A percentile compares a stretch with the other conserved stretches of the same genome.
These are phyloP conservation scores for Ceratobasidium sp. DNA, from an alignment of 1,284 basidiomycete genomes.

Conservation along the genomic window DNA sequence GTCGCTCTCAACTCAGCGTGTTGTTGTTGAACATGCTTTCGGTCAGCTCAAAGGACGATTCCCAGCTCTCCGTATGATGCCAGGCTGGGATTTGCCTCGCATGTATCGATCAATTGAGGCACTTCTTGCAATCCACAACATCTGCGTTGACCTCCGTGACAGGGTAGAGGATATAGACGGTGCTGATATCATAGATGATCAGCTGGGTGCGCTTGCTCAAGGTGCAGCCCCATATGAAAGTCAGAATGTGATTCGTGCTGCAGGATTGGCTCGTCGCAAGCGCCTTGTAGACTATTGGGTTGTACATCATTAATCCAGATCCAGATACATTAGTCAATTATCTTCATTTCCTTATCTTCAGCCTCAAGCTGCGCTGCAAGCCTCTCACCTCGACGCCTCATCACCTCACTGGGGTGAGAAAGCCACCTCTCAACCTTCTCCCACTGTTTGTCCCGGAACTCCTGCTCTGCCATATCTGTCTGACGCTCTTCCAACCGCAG, in stretches of 20 bases:
- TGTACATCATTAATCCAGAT: not conserved
- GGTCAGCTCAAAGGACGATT: constrained; percentile 53
- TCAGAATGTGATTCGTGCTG: not conserved
- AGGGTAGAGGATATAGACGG: constrained; percentile 11
- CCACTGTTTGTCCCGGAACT: not conserved
- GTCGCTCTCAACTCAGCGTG: constrained; percentile 50
- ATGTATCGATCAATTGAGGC: constrained; percentile 51
- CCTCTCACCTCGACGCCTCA: not conserved
- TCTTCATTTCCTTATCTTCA: not conserved
- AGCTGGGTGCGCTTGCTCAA: not conserved
- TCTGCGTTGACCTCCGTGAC: constrained; percentile 27
- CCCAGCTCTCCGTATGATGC: constrained; percentile 50
- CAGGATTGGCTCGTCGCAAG: not conserved
- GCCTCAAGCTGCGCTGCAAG: not conserved
- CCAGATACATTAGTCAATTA: not conserved
- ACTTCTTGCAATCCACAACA: constrained; percentile 53
- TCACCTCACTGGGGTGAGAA: not conserved
- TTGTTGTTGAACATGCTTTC: constrained; percentile 53
- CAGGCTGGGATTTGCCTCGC: constrained; percentile 49
- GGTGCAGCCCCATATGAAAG: not conserved
- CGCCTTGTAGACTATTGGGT: constrained; percentile 4
- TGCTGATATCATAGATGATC: not conserved
- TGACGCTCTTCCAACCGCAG: not conserved
- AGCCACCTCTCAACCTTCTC: not conserved
- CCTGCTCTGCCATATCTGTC: not conserved